Base-by-base conservation (phyloP, 768 basidiomycete species). In the Psilocybe cyanescens region DNA sequence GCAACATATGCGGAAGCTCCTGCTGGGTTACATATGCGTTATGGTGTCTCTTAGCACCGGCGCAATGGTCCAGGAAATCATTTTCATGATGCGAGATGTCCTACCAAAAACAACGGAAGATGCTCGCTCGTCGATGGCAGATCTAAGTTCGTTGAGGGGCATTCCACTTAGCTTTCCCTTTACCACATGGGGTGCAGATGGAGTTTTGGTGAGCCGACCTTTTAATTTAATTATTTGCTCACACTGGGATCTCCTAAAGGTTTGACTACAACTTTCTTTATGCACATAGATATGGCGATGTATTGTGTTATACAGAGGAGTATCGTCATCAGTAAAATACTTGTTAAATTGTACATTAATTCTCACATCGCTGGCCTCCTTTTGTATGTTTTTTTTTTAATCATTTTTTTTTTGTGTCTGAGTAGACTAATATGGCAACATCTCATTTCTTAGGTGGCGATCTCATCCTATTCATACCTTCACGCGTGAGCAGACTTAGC, bases 11-110 rank as follows among this genome's bases (percentile, higher is more conserved):
- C 49, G 28, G 8, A 12, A 17, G 8, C 52, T 52, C 9, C 12
- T 59, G 8, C 8, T 59, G 14, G 35, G 24, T 17, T 59, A 59
- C 11, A 52, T 31, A 14, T 35, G n/a, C 7, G 11, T 30, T 31
- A 59, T 59, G 58, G 29, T 53, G 6, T 29, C 30, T n/a, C 35
- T 59, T 7, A 59, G 58, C 49, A 59, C 58, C 24, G 49, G 58
- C 11, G 58, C 58, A 8, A 59, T 59, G 37, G 28, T 59, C 11
- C 49, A 59, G 28, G 58, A 59, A 44, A 45, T 59, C 28, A 19
- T 44, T 12, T 45, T n/a, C 19, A 28, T 59, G 41, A 44, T 50
- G 19, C 37, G 17, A 35, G 24, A 52, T 19, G 35, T 59, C 31
- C 41, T 59, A 39, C 7, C 49, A 24, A 56, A n/a, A 14, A 16